Conservation (phyloP, 192 early-diverging fungal species). For the Spizellomyces sp. region DNA sequence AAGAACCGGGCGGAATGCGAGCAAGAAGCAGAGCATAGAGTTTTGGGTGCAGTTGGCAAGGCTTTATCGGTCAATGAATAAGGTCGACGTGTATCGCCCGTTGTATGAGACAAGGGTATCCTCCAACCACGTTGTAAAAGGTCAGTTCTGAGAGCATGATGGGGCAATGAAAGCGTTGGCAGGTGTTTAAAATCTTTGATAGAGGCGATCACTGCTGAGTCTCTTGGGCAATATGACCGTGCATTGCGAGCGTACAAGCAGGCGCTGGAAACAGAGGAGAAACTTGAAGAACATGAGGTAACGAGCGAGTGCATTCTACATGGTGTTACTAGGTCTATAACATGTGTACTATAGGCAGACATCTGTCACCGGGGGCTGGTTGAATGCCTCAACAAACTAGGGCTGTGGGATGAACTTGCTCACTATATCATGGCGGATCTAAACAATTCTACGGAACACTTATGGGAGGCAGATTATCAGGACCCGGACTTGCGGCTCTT, state of each 20-base stretch:
- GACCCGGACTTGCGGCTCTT: conserved; percentile 62
- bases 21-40: background rate
- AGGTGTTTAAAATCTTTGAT: background rate
- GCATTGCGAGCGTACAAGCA: conserved; percentile 40
- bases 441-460: conserved; percentile 41
- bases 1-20: conserved; percentile 4
- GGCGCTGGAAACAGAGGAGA: conserved; percentile 9
- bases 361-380: conserved; percentile 49
- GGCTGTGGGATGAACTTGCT: conserved; percentile 64
- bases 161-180: background rate
- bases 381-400: conserved; percentile 64
- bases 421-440: conserved; percentile 55
- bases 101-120: conserved; percentile 48
- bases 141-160: background rate
- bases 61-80: conserved; percentile 66
- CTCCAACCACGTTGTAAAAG: background rate
- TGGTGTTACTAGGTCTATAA: too few relatives aligned
- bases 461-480: conserved; percentile 57
- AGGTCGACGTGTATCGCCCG: conserved; percentile 60
- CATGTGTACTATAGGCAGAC: background rate
- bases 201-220: conserved; percentile 67
- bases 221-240: conserved; percentile 55
- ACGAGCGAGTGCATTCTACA: too few relatives aligned
- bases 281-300: conserved; percentile 1
- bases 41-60: conserved; percentile 64